phyloP scores from a whole-genome alignment of 257 asterid genomes.

The Prunella vulgaris region DNA sequence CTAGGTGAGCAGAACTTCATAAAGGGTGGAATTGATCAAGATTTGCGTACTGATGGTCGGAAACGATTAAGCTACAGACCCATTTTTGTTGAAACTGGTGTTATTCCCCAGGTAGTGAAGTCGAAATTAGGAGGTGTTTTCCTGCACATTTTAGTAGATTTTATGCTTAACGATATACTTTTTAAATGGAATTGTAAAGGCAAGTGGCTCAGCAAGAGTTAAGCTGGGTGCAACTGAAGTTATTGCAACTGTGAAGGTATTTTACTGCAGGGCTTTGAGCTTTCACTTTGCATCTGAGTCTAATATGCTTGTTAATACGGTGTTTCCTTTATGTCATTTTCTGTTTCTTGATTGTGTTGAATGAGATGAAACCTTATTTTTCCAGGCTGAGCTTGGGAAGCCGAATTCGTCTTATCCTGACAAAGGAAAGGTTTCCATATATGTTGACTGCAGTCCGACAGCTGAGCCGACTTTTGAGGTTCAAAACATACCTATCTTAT shows the following conservation, averaged over 20 bases:
- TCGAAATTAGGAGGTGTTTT: background rate
- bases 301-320: background rate
- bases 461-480: conserved; percentile 97
- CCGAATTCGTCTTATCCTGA: conserved; percentile 69
- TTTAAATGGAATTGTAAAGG: conserved; percentile 41
- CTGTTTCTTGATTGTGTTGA: conserved; percentile 1
- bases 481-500: conserved; percentile 1
- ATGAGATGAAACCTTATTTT: conserved; percentile 7
- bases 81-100: conserved; percentile 70
- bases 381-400: conserved; percentile 91
- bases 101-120: conserved; percentile 69
- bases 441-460: conserved; percentile 87
- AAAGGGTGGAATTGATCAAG: conserved; percentile 86
- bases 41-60: conserved; percentile 81
- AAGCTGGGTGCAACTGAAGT: conserved; percentile 88
- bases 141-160: background rate
- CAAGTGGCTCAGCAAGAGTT: conserved; percentile 92
- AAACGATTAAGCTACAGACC: conserved; percentile 61
- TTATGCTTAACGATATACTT: conserved; percentile 9
- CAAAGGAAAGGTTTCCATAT: conserved; percentile 71
- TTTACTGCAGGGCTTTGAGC: background rate
- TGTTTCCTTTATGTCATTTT: background rate
- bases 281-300: conserved; percentile 7
- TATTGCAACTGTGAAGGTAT: conserved; percentile 84
- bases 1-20: conserved; percentile 65